Evolutionary conservation across 805 yeast species (phyloP), one percentile per base, ranked within the genome.

Genomic region (Nakazawaea ishiwadae): DNA sequence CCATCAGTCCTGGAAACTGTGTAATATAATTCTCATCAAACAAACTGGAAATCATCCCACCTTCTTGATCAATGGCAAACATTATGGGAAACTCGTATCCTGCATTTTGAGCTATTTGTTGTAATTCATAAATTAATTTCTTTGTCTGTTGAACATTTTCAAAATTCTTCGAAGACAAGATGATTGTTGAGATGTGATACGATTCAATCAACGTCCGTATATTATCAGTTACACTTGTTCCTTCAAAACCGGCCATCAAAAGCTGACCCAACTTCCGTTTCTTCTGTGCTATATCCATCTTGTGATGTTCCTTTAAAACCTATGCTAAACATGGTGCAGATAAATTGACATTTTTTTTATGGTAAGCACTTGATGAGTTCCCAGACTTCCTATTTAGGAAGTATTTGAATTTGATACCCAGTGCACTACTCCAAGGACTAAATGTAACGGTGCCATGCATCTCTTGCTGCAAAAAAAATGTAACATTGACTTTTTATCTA

Each of bases 1-100:
- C 82, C 84, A 79, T 78, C 20, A 81, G 80, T 4, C 83, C 77
- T 1, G 84, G 84, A 50, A 73, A 77, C 53, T 77, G 83, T 8
- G 78, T 70, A 16, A 78, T 54, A 44, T 58, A 61, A 8, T 66
- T 66, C 8, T 70, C 66, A 52, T 79, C 84, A 51, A 71, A 73
- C 35, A 79, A 59, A 23, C 77, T 68, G 55, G 77, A 77, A 56
- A 78, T 65, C 78, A 76, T 73, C 1, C 84, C 84, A 6, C 81
- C 77, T 51, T 78, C 84, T 53, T 75, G 80, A 52, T 79, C 84
- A 14, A 79, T 68, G 17, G 79, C 79, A 48, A 78, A 71, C 52
- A 74, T 56, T 18, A 78, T 52, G 0, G 84, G 84, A 45, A 70
- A 62, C 44, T 69, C 61, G 48, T 76, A 77, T 34, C 69, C 64